A percentile compares a stretch with the other conserved stretches of the same genome.
phyloP scores from a whole-genome alignment of 805 yeast species.

The Ogataea trehaloabstinens region DNA sequence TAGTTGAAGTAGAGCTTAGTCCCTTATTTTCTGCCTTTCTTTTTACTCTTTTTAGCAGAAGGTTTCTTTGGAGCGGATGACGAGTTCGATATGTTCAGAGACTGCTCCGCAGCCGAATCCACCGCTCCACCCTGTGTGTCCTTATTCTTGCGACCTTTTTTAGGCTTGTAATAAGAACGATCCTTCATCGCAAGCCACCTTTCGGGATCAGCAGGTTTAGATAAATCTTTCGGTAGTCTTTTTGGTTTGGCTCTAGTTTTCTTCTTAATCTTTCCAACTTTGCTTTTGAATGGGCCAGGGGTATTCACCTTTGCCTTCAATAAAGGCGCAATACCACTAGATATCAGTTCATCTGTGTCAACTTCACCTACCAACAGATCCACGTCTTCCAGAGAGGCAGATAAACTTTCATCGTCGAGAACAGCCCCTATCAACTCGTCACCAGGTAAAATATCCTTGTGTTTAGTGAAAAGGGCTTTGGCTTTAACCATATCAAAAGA shows the following conservation, averaged over 20 bases:
- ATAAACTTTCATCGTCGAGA: constrained; percentile 12
- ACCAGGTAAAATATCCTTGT: constrained; percentile 9
- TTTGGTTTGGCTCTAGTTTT: constrained; percentile 28
- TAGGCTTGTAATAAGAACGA: constrained; percentile 78
- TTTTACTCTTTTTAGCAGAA: constrained; percentile 18
- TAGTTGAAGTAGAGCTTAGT: no score
- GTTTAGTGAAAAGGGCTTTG: constrained; percentile 27
- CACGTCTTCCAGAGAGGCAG: constrained; percentile 20
- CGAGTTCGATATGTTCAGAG: constrained; percentile 23
- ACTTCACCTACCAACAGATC: constrained; percentile 29
- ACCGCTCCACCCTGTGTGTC: constrained; percentile 64
- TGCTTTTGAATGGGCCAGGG: constrained; percentile 4
- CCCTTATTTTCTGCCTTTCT: constrained; percentile 28
- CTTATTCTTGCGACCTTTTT: constrained; percentile 58
- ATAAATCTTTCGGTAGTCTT: constrained; percentile 37
- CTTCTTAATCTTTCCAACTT: constrained; percentile 17
- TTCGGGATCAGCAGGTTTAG: constrained; percentile 42
- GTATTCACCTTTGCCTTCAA: constrained; percentile 13
- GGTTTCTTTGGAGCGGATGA: constrained; percentile 13
- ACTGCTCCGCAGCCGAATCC: constrained; percentile 44
- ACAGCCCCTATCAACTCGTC: constrained; percentile 23
- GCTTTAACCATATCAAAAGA: constrained; percentile 34
- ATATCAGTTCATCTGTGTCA: constrained; percentile 31
- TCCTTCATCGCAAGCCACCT: constrained; percentile 92
- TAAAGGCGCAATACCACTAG: constrained; percentile 27